phyloP scores from a whole-genome alignment of 1,284 basidiomycete species.

The Puccinia horiana region DNA sequence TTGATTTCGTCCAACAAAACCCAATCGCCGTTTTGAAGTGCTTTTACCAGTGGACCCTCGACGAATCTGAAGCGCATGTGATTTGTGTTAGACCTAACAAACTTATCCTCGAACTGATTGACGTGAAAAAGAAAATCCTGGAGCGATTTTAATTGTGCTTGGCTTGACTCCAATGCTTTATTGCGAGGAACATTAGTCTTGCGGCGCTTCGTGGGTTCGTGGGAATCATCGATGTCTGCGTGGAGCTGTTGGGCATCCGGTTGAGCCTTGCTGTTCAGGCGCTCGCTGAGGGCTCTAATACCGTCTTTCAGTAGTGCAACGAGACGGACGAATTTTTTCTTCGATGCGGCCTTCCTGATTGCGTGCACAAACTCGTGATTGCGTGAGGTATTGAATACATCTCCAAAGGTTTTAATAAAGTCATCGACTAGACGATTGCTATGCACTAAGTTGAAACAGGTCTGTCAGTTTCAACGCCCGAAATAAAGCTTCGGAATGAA shows the following conservation, averaged over 20 bases:
- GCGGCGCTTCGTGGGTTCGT: constrained; percentile 13
- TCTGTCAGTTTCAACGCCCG: background rate
- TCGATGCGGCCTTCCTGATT: constrained; percentile 40
- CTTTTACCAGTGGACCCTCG: constrained; percentile 93
- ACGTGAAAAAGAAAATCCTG: constrained; percentile 65
- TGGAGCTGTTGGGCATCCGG: background rate
- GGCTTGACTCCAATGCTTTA: background rate
- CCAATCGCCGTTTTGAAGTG: constrained; percentile 87
- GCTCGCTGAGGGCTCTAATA: constrained; percentile 27
- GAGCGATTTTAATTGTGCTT: constrained; percentile 60
- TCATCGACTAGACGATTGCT: constrained; percentile 73
- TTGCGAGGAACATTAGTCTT: constrained; percentile 7
- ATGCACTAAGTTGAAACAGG: constrained; percentile 63
- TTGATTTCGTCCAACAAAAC: constrained; percentile 96
- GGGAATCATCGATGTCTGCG: background rate
- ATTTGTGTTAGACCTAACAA: constrained; percentile 73
- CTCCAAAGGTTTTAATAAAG: constrained; percentile 81
- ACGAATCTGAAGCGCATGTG: constrained; percentile 90
- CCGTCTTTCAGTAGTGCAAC: constrained; percentile 40
- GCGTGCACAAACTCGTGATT: constrained; percentile 73
- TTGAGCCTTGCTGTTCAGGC: background rate
- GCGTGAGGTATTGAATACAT: constrained; percentile 85
- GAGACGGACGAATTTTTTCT: constrained; percentile 39
- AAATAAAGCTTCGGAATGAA: background rate
- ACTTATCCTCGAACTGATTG: constrained; percentile 78